These are phyloP conservation scores for Phytophthora litchii DNA, from an alignment of 352 stramenopile species.

Conservation along the genomic window DNA sequence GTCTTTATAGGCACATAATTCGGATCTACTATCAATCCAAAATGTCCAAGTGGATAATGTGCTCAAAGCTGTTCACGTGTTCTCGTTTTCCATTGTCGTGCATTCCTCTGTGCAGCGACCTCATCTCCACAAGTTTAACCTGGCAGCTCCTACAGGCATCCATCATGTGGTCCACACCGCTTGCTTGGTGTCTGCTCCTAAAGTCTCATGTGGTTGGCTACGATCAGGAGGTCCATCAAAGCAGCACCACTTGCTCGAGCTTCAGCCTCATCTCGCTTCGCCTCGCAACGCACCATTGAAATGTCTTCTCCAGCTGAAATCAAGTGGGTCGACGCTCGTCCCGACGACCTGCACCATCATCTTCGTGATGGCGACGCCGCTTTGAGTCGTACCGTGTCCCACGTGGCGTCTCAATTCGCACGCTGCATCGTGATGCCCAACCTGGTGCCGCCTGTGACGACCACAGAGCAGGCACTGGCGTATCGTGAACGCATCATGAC, in stretches of 20 bases:
- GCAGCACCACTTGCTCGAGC: slow-evolving; percentile 5
- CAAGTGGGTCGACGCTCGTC: slow-evolving; percentile 49
- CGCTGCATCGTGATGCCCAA: slow-evolving; percentile 99
- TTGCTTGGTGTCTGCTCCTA: neutral
- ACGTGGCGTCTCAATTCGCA: slow-evolving; percentile 86
- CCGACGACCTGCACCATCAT: slow-evolving; percentile 99
- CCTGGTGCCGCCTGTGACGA: slow-evolving; percentile 97
- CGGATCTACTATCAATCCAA: no score
- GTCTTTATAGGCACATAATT: no score
- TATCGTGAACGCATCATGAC: slow-evolving; percentile 96
- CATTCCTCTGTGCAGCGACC: neutral
- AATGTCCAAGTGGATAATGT: no score
- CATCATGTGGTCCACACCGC: slow-evolving; percentile 5
- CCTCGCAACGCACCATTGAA: slow-evolving; percentile 2
- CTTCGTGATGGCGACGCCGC: slow-evolving; percentile 91
- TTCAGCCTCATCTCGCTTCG: slow-evolving; percentile 1
- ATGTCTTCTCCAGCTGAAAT: slow-evolving; percentile 37
- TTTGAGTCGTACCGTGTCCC: slow-evolving; percentile 80
- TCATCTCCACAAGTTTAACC: neutral
- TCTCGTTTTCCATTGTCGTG: neutral
- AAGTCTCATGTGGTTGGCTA: slow-evolving; percentile 30
- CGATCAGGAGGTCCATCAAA: slow-evolving; percentile 18
- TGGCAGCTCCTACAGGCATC: neutral
- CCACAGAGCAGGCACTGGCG: slow-evolving; percentile 91
- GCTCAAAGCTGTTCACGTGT: no score